Conservation (phyloP, 192 early-diverging fungal genomes). For the Backusella luteola region DNA sequence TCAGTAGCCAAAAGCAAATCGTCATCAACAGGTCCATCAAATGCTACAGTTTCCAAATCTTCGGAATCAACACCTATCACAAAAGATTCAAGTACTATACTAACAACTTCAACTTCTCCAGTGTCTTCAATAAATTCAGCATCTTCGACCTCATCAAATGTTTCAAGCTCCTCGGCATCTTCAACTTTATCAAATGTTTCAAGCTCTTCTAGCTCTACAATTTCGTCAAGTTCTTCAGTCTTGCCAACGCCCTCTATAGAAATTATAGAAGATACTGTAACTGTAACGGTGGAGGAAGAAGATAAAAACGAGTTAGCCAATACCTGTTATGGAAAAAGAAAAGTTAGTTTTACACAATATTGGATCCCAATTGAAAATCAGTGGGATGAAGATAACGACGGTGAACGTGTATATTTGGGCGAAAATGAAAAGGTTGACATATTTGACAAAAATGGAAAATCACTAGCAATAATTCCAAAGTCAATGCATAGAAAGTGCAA, state of each 20-base stretch:
- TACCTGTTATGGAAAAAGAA: conserved; percentile 12
- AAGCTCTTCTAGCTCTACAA: not conserved
- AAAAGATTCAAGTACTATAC: not conserved
- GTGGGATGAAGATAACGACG: conserved; percentile 29
- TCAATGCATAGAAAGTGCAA: conserved; percentile 20
- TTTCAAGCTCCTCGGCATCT: not conserved
- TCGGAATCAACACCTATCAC: not conserved
- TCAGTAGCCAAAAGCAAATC: not conserved
- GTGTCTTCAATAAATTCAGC: too few relatives aligned
- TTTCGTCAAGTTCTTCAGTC: not conserved
- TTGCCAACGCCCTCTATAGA: not conserved
- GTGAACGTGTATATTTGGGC: conserved; percentile 15
- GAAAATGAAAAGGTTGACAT: not conserved
- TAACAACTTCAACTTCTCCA: too few relatives aligned
- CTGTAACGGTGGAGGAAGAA: not conserved
- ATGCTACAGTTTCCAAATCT: not conserved
- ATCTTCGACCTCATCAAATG: too few relatives aligned
- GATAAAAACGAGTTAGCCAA: not conserved
- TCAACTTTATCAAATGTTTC: not conserved
- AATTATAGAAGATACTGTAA: not conserved
- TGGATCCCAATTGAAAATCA: conserved; percentile 39
- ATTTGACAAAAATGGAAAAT: not conserved
- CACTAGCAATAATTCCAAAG: conserved; percentile 9
- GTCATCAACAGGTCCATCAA: not conserved
- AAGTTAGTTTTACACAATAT: conserved; percentile 21